phyloP scores from a whole-genome alignment of 345 rosid genomes.

The Boechera stricta region DNA sequence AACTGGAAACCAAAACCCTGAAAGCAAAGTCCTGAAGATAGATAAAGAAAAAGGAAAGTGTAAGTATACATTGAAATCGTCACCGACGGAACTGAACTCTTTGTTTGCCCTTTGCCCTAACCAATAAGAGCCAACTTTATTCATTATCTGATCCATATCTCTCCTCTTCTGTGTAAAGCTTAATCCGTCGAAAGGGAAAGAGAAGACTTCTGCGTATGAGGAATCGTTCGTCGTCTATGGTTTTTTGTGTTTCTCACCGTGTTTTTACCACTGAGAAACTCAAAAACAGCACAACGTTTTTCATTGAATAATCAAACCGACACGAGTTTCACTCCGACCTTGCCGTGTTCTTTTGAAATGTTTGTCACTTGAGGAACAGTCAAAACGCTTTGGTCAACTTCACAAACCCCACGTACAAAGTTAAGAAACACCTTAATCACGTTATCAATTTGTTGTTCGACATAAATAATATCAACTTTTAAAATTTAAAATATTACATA shows the following conservation, averaged over 20 bases:
- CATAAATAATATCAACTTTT: background rate
- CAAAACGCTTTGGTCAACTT: slow-evolving; percentile 18
- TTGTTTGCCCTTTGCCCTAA: slow-evolving; percentile 72
- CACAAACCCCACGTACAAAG: background rate
- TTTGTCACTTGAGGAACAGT: slow-evolving; percentile 7
- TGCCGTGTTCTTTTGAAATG: slow-evolving; percentile 17
- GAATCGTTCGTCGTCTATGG: slow-evolving; percentile 1
- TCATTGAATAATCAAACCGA: background rate
- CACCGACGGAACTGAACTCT: slow-evolving; percentile 84
- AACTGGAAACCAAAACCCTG: background rate
- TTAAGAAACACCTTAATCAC: slow-evolving; percentile 22
- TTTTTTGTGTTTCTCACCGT: slow-evolving; percentile 10
- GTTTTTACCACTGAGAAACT: background rate
- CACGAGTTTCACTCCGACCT: background rate
- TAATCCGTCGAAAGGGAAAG: slow-evolving; percentile 1
- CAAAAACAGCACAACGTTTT: slow-evolving; percentile 20
- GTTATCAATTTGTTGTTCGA: background rate
- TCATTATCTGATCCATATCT: slow-evolving; percentile 84
- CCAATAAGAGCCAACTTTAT: slow-evolving; percentile 95
- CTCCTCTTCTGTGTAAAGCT: slow-evolving; percentile 15
- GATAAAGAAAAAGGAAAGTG: background rate
- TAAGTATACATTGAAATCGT: slow-evolving; percentile 68
- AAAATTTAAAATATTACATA: too few species aligned
- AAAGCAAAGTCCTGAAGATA: slow-evolving; percentile 5
- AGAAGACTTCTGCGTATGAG: slow-evolving; percentile 18